Base-by-base conservation (phyloP, 495 filamentous ascomycete species). In the Opeltia flavorubescens region DNA sequence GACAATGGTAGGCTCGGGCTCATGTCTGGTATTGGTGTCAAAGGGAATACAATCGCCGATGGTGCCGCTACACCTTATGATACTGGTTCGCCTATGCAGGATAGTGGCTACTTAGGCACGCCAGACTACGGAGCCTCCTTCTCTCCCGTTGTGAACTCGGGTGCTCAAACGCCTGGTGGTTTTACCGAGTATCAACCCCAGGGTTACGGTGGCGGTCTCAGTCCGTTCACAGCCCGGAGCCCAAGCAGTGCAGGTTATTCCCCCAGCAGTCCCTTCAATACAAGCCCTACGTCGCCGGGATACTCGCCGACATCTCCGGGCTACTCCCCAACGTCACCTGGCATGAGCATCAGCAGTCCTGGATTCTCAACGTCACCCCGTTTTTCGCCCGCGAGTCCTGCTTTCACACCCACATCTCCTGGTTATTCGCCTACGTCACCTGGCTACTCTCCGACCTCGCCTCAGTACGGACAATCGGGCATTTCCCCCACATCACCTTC, bases 51-150 rank as follows among this genome's bases (percentile, higher is more conserved):
- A 43, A 59, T 71, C 27, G 70, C 79, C 31, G 86, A 88, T 47
- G 91, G 91, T 51, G 84, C 87, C 34, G 83, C 86, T 20, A 99
- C 91, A 17, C 93, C 93, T 5, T 99, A 99, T 61, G 91, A 95
- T 55, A 82, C 78, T 35, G 84, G 81, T 44, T 95, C 91, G 23
- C 91, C 91, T 5, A 78, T 89, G 71, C 77, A 78, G 26, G 88
- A 89, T 53, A 80, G 73, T 45, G 78, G 78, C 12, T 84, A 80
- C 63, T 69, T 83, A 50, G 74, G 82, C 49, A 83, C 84, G 5
- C 81, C 85, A 24, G 83, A 86, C 54, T 81, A 81, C 46, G 80
- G 83, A 55, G 81, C 89, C 49, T 63, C 64, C 21, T 99, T 96
- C 78, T 95, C 88, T 17, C 91, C 91, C 27, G 91, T 99, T 48